Base-by-base conservation (phyloP, 352 stramenopile species). In the Phytophthora tentaculata region DNA sequence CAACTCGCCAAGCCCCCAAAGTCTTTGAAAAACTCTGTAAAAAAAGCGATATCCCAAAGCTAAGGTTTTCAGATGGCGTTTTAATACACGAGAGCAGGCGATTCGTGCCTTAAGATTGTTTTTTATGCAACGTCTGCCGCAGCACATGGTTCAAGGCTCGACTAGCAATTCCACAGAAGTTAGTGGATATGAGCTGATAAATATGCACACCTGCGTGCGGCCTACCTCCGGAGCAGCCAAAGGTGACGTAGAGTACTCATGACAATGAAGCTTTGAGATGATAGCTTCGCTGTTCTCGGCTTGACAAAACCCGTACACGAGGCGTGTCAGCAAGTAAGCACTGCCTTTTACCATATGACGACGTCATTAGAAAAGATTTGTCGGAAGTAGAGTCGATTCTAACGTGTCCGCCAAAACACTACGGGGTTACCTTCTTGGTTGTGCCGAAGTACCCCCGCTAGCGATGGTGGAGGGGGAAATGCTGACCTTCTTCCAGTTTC, bases 181-280 rank as follows among this genome's bases (percentile, higher is more conserved):
- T 47, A 32, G 14, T 24, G 32, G 32, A 29, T 64, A 45, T 35
- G 37, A 64, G 16, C 19, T 64, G 7, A 22, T 64, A 10, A 52
- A 64, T 14, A 44, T 8, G 5, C 57, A 57, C 47, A 56, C 47
- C 12, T 64, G 57, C 20, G 47, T 57, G 2, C 47, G 45, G 17
- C 20, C 20, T 12, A 20, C 35, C 37, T 2, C 35, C 35, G 13
- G 8, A 2, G 16, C 32, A n/a, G n/a, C n/a, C n/a, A n/a, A n/a
- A n/a, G n/a, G n/a, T n/a, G n/a, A 29, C n/a, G 4, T 16, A 16
- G 10, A 35, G 29, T 32, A 9, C 32, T 47, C 9, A 7, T 57
- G 2, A 28, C 51, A 8, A 47, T 47, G 29, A 57, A 57, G n/a
- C n/a, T n/a, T 22, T 35, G n/a, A 1, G 26, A 51, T 43, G 32